phyloP scores from a whole-genome alignment of 148 eudicot genomes.

The Rhododendron ferrugineum region DNA sequence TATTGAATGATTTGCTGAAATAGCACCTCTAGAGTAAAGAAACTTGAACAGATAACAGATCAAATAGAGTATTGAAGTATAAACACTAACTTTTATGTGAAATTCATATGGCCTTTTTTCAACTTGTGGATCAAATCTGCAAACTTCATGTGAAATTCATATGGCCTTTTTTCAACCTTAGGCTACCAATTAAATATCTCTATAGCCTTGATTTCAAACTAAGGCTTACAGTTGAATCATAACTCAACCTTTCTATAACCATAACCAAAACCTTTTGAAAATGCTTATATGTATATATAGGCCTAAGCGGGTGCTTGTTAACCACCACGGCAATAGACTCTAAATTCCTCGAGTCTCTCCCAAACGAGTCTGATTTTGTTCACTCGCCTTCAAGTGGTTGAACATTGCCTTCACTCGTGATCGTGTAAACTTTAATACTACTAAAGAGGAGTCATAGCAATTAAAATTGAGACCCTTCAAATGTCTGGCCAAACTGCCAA shows the following conservation, averaged over 20 bases:
- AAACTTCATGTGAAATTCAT: neutral
- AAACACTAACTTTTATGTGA: neutral
- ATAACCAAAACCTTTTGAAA: neutral
- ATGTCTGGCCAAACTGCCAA: conserved; percentile 40
- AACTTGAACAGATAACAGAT: neutral
- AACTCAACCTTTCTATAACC: neutral
- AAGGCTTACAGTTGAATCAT: conserved; percentile 5
- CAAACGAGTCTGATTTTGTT: conserved; percentile 1
- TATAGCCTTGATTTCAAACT: neutral
- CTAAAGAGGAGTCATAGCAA: neutral
- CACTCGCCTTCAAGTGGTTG: neutral
- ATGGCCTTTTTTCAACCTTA: neutral
- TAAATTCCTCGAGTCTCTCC: neutral
- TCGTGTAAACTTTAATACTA: neutral
- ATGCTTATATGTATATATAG: conserved; percentile 6
- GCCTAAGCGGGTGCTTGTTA: conserved; percentile 28
- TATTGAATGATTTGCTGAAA: neutral
- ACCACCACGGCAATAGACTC: conserved; percentile 25
- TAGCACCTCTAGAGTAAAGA: neutral
- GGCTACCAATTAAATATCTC: neutral
- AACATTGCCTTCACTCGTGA: neutral
- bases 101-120: neutral
- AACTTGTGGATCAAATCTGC: neutral
- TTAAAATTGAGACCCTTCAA: conserved; percentile 23
- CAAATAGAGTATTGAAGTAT: neutral